phyloP scores from a whole-genome alignment of 2,329 filamentous ascomycete species.

The Akanthomyces lecanii region DNA sequence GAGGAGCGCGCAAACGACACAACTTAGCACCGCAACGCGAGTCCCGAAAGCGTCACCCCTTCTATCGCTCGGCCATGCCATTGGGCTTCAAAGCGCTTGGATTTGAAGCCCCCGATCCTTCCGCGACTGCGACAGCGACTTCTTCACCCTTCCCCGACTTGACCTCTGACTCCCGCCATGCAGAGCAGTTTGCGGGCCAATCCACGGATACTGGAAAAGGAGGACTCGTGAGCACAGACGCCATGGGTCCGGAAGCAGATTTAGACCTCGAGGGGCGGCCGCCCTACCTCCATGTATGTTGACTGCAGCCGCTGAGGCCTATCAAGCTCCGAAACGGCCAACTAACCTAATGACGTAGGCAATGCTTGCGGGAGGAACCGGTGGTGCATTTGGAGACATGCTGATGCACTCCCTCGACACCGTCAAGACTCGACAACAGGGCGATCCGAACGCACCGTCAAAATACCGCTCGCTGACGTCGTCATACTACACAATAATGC shows the following conservation, averaged over 20 bases:
- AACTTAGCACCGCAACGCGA: not conserved
- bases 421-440: constrained; percentile 96
- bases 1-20: not conserved
- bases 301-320: not conserved
- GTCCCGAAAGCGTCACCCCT: not conserved
- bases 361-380: constrained; percentile 92
- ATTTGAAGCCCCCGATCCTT: constrained; percentile 17
- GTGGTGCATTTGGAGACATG: constrained; percentile 91
- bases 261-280: constrained; percentile 41
- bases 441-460: constrained; percentile 86
- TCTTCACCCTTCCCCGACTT: constrained; percentile 5
- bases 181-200: constrained; percentile 25
- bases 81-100: constrained; percentile 16
- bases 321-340: not conserved
- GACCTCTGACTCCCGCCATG: constrained; percentile 30
- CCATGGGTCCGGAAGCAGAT: constrained; percentile 32
- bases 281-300: constrained; percentile 41
- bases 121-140: constrained; percentile 16
- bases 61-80: constrained; percentile 12
- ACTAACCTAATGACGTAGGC: constrained; percentile 48
- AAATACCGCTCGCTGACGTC: constrained; percentile 88
- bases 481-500: constrained; percentile 88
- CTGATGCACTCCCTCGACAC: constrained; percentile 99
- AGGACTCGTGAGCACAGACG: constrained; percentile 25
- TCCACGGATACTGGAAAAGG: constrained; percentile 26